These are phyloP conservation scores for Pseudocercospora vitis DNA, from an alignment of 2,329 filamentous ascomycete genomes.

Conservation along the genomic window DNA sequence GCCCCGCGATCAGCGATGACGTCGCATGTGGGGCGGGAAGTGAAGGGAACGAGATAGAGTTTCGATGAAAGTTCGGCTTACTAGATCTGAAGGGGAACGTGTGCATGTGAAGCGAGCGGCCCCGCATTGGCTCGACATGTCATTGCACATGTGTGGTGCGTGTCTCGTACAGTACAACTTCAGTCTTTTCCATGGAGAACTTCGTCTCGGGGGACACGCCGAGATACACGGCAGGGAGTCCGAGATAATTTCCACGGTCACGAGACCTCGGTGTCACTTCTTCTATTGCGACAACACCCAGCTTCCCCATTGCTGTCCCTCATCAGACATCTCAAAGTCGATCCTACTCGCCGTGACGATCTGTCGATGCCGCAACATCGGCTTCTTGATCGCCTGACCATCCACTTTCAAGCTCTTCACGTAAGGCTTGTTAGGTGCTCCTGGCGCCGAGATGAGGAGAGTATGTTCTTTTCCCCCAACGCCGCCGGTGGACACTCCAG, in stretches of 20 bases:
- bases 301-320: constrained; percentile 39
- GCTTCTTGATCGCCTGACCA: constrained; percentile 38
- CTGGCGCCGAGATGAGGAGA: constrained; percentile 46
- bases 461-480: constrained; percentile 27
- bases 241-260: too few species aligned
- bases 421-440: constrained; percentile 44
- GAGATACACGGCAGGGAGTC: too few species aligned
- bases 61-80: background rate
- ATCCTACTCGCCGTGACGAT: constrained; percentile 44
- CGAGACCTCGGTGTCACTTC: too few species aligned
- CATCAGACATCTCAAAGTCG: constrained; percentile 49
- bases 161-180: too few species aligned
- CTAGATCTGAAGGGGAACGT: background rate
- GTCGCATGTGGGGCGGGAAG: background rate
- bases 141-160: too few species aligned
- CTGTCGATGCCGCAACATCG: constrained; percentile 44
- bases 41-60: constrained; percentile 4
- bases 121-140: too few species aligned
- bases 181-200: too few species aligned
- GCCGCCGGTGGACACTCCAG: constrained; percentile 37
- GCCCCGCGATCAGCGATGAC: background rate
- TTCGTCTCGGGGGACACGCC: too few species aligned
- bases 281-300: constrained; percentile 1
- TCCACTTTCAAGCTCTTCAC: constrained; percentile 46
- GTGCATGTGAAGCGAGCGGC: background rate